phyloP scores from a whole-genome alignment of 73 alveolate genomes.

The Paramecium primaurelia region DNA sequence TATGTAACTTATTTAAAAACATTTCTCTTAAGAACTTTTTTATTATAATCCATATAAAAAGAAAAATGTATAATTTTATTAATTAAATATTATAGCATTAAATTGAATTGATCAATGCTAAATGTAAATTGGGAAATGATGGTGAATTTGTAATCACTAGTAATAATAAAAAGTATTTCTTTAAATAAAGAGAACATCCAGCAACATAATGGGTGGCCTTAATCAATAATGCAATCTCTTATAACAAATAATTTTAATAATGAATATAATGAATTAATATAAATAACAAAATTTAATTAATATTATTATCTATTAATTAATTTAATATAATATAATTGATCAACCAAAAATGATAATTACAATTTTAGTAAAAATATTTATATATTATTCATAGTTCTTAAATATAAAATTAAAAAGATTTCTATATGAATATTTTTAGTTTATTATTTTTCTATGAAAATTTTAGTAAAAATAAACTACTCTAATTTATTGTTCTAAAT shows the following conservation, averaged over 20 bases:
- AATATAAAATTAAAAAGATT: no score
- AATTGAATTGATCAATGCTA: not conserved
- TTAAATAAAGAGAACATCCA: constrained; percentile 48
- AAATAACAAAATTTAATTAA: not conserved
- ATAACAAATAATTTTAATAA: constrained; percentile 11
- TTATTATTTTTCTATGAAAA: not conserved
- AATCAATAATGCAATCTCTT: not conserved
- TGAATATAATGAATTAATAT: not conserved
- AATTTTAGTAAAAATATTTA: no score
- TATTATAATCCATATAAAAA: constrained; percentile 39
- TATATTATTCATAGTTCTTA: no score
- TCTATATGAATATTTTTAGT: no score
- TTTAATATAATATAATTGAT: no score
- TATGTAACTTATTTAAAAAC: not conserved
- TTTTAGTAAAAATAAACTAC: not conserved
- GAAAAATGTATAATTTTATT: not conserved
- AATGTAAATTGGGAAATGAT: not conserved
- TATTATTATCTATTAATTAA: not conserved
- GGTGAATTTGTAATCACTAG: not conserved
- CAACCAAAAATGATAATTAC: no score
- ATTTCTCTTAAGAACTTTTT: not conserved
- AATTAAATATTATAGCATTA: constrained; percentile 1
- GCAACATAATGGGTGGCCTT: constrained; percentile 18
- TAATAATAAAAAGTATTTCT: not conserved
- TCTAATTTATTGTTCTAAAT: not conserved